Evolutionary conservation across 139 green algal genomes (phyloP).

Genomic region (Mesotaenium endlicherianum): DNA sequence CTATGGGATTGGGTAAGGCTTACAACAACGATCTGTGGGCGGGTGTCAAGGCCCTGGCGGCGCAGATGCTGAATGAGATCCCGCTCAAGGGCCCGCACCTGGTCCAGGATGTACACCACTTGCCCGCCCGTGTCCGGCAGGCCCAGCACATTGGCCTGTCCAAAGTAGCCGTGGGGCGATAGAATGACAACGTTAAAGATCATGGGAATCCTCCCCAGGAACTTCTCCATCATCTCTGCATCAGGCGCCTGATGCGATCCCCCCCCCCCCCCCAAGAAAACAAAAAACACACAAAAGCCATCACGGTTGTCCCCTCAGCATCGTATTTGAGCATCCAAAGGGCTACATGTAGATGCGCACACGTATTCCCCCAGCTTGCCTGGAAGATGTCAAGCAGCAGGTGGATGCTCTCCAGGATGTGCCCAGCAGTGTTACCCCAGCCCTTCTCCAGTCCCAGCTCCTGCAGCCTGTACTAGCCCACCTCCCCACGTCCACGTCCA

Average conservation of each 20-base stretch:
- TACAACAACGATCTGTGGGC: slow-evolving; percentile 67
- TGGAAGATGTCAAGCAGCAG: slow-evolving; percentile 73
- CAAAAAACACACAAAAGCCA: too few species aligned
- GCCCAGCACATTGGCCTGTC: slow-evolving; percentile 71
- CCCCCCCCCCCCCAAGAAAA: too few species aligned
- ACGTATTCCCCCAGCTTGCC: slow-evolving; percentile 28
- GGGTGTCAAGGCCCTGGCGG: slow-evolving; percentile 36
- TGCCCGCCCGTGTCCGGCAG: slow-evolving; percentile 70
- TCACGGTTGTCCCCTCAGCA: too few species aligned
- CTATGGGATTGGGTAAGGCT: not conserved
- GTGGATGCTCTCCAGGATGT: slow-evolving; percentile 61
- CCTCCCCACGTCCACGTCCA: too few species aligned
- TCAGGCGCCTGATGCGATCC: slow-evolving; percentile 70
- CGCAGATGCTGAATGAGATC: slow-evolving; percentile 10
- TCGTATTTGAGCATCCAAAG: too few species aligned
- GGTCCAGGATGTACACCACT: slow-evolving; percentile 86
- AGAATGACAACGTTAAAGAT: slow-evolving; percentile 77
- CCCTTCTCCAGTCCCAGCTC: slow-evolving; percentile 68
- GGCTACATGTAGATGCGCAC: not conserved
- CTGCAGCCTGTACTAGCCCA: slow-evolving; percentile 28
- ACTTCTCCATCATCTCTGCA: slow-evolving; percentile 64
- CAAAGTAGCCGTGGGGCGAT: slow-evolving; percentile 80
- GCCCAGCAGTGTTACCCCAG: slow-evolving; percentile 68
- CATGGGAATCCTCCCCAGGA: slow-evolving; percentile 69
- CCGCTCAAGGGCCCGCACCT: slow-evolving; percentile 48